phyloP scores from a whole-genome alignment of 1,139 yeast species.

The Blastobotrys apis region DNA sequence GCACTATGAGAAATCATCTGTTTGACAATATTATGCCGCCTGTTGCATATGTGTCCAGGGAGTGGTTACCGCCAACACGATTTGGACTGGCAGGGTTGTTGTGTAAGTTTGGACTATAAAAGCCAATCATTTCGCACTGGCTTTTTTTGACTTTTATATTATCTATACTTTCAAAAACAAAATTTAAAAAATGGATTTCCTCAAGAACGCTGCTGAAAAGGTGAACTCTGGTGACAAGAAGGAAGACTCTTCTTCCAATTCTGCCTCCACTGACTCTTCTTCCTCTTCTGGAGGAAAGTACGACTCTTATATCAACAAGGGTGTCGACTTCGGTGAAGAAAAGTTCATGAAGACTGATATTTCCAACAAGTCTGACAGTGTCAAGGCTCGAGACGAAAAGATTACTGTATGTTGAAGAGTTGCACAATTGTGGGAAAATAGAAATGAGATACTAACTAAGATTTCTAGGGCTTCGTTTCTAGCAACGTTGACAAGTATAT shows the following conservation, averaged over 20 bases:
- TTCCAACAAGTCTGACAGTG: slow-evolving; percentile 20
- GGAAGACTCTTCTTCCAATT: slow-evolving; percentile 5
- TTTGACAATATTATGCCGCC: no score
- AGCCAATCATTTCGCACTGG: no score
- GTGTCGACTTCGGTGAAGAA: slow-evolving; percentile 28
- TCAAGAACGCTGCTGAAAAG: slow-evolving; percentile 23
- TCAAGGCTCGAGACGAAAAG: slow-evolving; percentile 23
- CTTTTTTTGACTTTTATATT: no score
- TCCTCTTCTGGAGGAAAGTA: slow-evolving; percentile 22
- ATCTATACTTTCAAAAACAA: no score
- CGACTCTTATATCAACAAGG: slow-evolving; percentile 29
- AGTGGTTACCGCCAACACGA: no score
- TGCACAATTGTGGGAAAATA: neutral
- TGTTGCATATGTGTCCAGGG: no score
- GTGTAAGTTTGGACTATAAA: no score
- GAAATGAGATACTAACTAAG: slow-evolving; percentile 2
- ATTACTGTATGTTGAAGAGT: slow-evolving; percentile 23
- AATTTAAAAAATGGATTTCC: slow-evolving; percentile 26
- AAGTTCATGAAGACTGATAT: slow-evolving; percentile 25
- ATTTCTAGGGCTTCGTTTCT: slow-evolving; percentile 22
- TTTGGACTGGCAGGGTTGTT: no score
- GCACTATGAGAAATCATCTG: no score
- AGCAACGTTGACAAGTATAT: slow-evolving; percentile 23
- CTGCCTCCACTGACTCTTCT: slow-evolving; percentile 16
- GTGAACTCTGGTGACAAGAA: slow-evolving; percentile 3